Conservation (phyloP, 768 basidiomycete genomes). For the Naematelia aurantialba region DNA sequence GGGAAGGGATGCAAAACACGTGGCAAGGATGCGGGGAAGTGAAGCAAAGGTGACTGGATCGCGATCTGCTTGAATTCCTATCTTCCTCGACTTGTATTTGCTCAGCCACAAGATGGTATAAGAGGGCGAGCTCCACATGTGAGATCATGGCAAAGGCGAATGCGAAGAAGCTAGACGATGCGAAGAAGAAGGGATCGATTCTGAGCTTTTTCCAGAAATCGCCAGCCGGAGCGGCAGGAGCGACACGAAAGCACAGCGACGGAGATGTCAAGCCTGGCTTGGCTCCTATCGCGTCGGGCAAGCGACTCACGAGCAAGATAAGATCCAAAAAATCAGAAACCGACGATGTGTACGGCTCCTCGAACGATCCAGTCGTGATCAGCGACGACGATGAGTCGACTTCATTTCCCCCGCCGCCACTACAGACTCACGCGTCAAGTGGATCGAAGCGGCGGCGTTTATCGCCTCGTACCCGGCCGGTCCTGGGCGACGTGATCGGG, state of each 20-base stretch:
- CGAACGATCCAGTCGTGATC: conserved; percentile 43
- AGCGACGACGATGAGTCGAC: conserved; percentile 31
- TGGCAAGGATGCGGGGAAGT: conserved; percentile 2
- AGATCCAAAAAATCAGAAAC: neutral
- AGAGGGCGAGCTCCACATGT: neutral
- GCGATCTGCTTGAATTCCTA: too few relatives aligned
- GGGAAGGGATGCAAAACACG: neutral
- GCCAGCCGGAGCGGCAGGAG: conserved; percentile 5
- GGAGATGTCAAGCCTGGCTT: conserved; percentile 4
- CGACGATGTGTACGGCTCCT: conserved; percentile 16
- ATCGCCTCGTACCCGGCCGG: neutral
- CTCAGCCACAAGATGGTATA: too few relatives aligned
- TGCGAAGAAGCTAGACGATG: conserved; percentile 17
- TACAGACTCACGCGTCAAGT: neutral
- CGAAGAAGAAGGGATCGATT: conserved; percentile 27
- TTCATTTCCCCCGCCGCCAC: neutral
- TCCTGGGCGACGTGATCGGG: neutral
- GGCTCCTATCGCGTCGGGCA: neutral
- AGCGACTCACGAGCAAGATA: neutral
- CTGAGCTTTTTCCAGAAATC: conserved; percentile 34
- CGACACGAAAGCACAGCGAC: neutral
- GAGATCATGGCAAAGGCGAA: neutral
- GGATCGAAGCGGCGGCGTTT: neutral
- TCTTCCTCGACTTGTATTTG: neutral
- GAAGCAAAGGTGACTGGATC: conserved; percentile 18